Percentiles rank a stretch among this genome's conserved stretches.
phyloP scores from a whole-genome alignment of 2,329 filamentous ascomycete species.

The Trichoderma pleuroti region DNA sequence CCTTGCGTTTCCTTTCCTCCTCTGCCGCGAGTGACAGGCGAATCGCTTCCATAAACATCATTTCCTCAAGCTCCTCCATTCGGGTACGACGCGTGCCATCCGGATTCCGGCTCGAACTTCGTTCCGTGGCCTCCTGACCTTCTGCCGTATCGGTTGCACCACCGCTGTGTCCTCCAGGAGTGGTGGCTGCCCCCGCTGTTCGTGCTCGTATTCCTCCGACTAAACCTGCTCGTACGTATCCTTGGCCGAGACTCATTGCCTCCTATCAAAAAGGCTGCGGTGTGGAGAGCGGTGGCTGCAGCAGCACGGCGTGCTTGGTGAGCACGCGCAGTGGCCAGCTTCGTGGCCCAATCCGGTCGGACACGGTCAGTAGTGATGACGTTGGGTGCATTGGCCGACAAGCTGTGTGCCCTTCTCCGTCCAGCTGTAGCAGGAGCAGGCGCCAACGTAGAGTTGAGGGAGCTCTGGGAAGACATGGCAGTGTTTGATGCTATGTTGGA shows the following conservation, averaged over 20 bases:
- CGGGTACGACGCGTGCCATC: constrained; percentile 43
- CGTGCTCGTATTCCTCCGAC: constrained; percentile 51
- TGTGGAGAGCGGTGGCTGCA: constrained; percentile 89
- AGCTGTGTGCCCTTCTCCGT: constrained; percentile 50
- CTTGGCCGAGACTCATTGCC: constrained; percentile 53
- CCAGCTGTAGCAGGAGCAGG: constrained; percentile 39
- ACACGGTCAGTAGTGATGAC: constrained; percentile 92
- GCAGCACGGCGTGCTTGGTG: constrained; percentile 84
- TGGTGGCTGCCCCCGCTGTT: constrained; percentile 31
- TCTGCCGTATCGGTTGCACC: constrained; percentile 24
- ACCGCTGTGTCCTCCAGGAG: constrained; percentile 26
- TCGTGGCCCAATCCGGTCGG: constrained; percentile 90
- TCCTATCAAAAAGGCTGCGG: constrained; percentile 87
- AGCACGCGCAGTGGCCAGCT: constrained; percentile 77
- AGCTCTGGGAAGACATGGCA: constrained; percentile 84
- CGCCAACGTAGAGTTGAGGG: constrained; percentile 59
- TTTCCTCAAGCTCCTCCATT: constrained; percentile 87
- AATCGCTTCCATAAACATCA: constrained; percentile 99
- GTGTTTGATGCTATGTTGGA: constrained; percentile 44
- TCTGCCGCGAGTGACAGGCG: constrained; percentile 85
- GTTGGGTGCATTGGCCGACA: constrained; percentile 78
- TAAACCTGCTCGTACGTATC: constrained; percentile 49
- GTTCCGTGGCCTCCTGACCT: constrained; percentile 25
- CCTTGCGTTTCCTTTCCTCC: constrained; percentile 84
- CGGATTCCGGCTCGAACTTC: constrained; percentile 23